Percentiles rank a stretch among this genome's conserved stretches.
Conservation (phyloP, 106 monocot genomes). For the Alisma plantagoaquatica region DNA sequence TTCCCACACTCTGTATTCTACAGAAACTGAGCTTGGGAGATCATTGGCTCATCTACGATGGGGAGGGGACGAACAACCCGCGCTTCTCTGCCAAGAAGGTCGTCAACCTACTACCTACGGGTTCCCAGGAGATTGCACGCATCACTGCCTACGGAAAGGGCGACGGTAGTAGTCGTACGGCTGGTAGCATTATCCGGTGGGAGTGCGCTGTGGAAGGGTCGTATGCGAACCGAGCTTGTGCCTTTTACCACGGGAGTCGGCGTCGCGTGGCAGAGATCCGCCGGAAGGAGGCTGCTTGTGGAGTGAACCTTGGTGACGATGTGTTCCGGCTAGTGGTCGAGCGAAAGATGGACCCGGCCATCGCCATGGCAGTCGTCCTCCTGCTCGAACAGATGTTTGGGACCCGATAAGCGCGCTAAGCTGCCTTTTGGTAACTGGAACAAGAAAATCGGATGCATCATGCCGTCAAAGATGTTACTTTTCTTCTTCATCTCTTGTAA, state of each 20-base stretch:
- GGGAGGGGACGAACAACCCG: slow-evolving; percentile 10
- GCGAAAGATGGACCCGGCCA: slow-evolving; percentile 40
- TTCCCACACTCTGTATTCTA: no score
- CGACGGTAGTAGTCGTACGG: no score
- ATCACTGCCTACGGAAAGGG: not conserved
- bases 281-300: slow-evolving; percentile 43
- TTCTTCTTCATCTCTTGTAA: no score
- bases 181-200: not conserved
- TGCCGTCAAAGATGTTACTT: no score
- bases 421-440: not conserved
- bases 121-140: slow-evolving; percentile 4
- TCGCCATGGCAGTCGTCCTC: slow-evolving; percentile 82
- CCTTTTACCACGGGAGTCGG: slow-evolving; percentile 15
- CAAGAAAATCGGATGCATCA: no score
- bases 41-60: slow-evolving; percentile 14
- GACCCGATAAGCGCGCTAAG: no score
- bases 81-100: slow-evolving; percentile 12
- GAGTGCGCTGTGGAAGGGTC: slow-evolving; percentile 20
- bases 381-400: slow-evolving; percentile 83
- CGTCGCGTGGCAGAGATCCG: slow-evolving; percentile 50
- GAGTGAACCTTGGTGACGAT: slow-evolving; percentile 56
- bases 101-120: not conserved
- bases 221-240: slow-evolving; percentile 5
- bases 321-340: slow-evolving; percentile 72
- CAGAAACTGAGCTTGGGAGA: slow-evolving; percentile 14